phyloP scores from a whole-genome alignment of 306 rosid species.

The Medicago lupulina region DNA sequence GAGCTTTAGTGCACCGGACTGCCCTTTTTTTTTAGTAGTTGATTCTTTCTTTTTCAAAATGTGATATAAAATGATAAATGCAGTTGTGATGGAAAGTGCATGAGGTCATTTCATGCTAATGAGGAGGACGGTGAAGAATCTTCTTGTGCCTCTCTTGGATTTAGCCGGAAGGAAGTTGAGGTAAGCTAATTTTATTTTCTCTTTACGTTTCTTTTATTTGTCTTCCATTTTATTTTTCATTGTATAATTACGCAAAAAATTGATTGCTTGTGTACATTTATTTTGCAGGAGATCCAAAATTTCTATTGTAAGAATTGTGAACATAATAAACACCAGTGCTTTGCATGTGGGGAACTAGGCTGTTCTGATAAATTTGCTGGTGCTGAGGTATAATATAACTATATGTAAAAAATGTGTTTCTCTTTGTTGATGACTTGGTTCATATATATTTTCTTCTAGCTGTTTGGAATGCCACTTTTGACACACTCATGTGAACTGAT shows the following conservation, averaged over 20 bases:
- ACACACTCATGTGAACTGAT: not conserved
- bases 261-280: conserved; percentile 33
- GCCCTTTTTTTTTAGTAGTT: not conserved
- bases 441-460: conserved; percentile 14
- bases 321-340: conserved; percentile 83
- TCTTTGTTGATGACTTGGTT: conserved; percentile 31
- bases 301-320: conserved; percentile 82
- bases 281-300: conserved; percentile 70
- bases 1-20: too few relatives aligned
- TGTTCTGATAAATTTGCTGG: conserved; percentile 70
- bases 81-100: conserved; percentile 96
- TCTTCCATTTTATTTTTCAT: conserved; percentile 27
- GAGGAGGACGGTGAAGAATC: conserved; percentile 66
- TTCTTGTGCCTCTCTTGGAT: conserved; percentile 74
- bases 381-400: conserved; percentile 70
- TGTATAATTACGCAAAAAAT: conserved; percentile 20
- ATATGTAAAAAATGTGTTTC: conserved; percentile 1
- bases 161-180: conserved; percentile 66
- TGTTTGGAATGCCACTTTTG: conserved; percentile 1
- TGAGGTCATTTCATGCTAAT: conserved; percentile 89
- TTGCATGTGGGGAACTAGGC: conserved; percentile 83
- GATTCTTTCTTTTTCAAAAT: not conserved
- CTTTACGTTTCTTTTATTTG: conserved; percentile 19
- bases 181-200: conserved; percentile 58
- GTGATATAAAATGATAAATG: conserved; percentile 37